Evolutionary conservation across 306 rosid genomes (phyloP).

Genomic region (Quercus aquifolioides): DNA sequence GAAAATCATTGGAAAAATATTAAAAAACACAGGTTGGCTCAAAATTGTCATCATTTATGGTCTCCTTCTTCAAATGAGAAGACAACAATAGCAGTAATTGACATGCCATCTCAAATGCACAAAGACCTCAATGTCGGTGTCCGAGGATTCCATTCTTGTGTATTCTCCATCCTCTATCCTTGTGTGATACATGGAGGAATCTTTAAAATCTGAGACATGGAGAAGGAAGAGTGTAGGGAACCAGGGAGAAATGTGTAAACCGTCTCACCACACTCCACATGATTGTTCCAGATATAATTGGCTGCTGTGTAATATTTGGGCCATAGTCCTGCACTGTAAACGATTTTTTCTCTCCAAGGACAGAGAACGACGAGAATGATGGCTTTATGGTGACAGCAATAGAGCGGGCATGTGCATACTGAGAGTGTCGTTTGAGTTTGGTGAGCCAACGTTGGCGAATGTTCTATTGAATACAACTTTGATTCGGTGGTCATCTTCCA

Average conservation of each 20-base stretch:
- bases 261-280: constrained; percentile 20
- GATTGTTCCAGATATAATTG: constrained; percentile 19
- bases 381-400: neutral
- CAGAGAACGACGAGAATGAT: constrained; percentile 6
- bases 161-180: too few relatives aligned
- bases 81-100: too few relatives aligned
- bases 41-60: too few relatives aligned
- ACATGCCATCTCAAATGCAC: too few relatives aligned
- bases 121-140: neutral
- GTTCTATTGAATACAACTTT: constrained; percentile 6
- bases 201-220: neutral
- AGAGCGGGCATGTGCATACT: neutral
- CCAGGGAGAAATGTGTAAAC: constrained; percentile 28
- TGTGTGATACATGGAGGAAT: constrained; percentile 4
- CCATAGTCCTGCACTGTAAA: constrained; percentile 14
- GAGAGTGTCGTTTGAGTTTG: constrained; percentile 14
- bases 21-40: too few relatives aligned
- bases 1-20: too few relatives aligned
- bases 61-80: too few relatives aligned
- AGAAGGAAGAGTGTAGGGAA: neutral
- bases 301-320: constrained; percentile 4
- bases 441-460: constrained; percentile 28
- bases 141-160: neutral
- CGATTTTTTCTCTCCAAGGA: constrained; percentile 8
- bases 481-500: constrained; percentile 19